Evolutionary conservation across 2,329 filamentous ascomycete genomes (phyloP).

Genomic region (Penicillium sp.): DNA sequence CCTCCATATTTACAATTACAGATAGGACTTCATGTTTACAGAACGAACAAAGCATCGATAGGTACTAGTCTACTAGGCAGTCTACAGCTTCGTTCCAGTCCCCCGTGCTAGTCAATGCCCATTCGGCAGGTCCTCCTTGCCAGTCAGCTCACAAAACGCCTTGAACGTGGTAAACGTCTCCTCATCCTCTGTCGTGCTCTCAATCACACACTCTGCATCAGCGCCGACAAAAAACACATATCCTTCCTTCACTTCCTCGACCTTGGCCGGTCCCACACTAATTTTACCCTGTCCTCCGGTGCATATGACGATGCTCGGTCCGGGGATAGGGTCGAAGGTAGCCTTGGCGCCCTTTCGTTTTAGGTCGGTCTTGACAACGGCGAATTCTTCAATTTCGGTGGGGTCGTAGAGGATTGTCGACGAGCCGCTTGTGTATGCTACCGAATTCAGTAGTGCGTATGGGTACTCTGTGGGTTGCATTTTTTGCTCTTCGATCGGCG

Average conservation of each 20-base stretch:
- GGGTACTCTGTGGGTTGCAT: constrained; percentile 83
- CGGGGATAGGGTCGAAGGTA: constrained; percentile 80
- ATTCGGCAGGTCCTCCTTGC: constrained; percentile 38
- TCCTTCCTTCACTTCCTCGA: constrained; percentile 67
- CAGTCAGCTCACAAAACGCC: constrained; percentile 82
- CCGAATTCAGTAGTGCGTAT: constrained; percentile 76
- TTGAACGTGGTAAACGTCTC: constrained; percentile 79
- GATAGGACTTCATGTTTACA: background rate
- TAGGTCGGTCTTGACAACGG: constrained; percentile 76
- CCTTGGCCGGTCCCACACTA: constrained; percentile 71
- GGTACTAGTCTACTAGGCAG: background rate
- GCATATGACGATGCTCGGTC: constrained; percentile 90
- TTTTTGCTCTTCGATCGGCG: constrained; percentile 91
- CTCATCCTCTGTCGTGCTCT: constrained; percentile 58
- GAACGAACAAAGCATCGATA: background rate
- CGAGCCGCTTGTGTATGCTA: constrained; percentile 74
- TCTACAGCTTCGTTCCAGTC: background rate
- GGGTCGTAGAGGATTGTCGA: constrained; percentile 79
- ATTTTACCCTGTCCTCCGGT: constrained; percentile 80
- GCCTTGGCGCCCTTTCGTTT: constrained; percentile 69
- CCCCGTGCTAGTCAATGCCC: constrained; percentile 23
- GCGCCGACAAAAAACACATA: constrained; percentile 83
- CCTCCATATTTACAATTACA: background rate
- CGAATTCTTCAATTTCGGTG: constrained; percentile 86
- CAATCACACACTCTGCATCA: constrained; percentile 75